phyloP scores from a whole-genome alignment of 2,329 filamentous ascomycete species.

The Grosmannia serpens region DNA sequence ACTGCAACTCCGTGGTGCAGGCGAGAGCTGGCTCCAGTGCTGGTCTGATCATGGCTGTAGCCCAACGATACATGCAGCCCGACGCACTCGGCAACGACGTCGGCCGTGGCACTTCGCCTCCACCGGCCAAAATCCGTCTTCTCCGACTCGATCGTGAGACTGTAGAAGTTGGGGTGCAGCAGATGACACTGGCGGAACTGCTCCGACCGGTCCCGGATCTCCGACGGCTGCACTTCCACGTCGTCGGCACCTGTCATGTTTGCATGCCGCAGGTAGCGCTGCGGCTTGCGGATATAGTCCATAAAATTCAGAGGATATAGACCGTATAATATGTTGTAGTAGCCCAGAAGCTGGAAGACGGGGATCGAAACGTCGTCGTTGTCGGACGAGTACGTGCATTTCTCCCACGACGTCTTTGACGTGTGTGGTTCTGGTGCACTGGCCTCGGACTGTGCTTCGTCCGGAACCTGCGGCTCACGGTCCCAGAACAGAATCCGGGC shows the following conservation, averaged over 20 bases:
- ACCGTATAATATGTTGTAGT: constrained; percentile 74
- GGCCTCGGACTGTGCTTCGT: constrained; percentile 26
- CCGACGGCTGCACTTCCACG: constrained; percentile 65
- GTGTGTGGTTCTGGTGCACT: constrained; percentile 1
- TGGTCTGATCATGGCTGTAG: constrained; percentile 4
- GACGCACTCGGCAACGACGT: constrained; percentile 72
- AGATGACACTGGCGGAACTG: constrained; percentile 61
- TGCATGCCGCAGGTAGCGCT: constrained; percentile 64
- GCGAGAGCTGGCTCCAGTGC: background rate
- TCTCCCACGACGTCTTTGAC: constrained; percentile 43
- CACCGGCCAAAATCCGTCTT: constrained; percentile 65
- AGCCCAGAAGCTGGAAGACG: constrained; percentile 48
- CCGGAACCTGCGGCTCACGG: constrained; percentile 31
- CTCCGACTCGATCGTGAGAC: constrained; percentile 67
- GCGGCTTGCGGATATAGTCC: constrained; percentile 74
- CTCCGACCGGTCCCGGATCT: constrained; percentile 67
- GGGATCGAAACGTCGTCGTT: constrained; percentile 50
- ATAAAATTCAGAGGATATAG: constrained; percentile 79
- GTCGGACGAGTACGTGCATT: constrained; percentile 48
- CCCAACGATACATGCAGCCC: constrained; percentile 40
- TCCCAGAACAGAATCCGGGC: constrained; percentile 73
- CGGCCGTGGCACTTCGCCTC: constrained; percentile 68
- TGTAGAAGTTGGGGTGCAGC: constrained; percentile 77
- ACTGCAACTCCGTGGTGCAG: background rate
- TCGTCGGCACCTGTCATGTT: constrained; percentile 60